Evolutionary conservation across 371 early-diverging fungal genomes (phyloP).

Genomic region (Choanephora cucurbitarum): DNA sequence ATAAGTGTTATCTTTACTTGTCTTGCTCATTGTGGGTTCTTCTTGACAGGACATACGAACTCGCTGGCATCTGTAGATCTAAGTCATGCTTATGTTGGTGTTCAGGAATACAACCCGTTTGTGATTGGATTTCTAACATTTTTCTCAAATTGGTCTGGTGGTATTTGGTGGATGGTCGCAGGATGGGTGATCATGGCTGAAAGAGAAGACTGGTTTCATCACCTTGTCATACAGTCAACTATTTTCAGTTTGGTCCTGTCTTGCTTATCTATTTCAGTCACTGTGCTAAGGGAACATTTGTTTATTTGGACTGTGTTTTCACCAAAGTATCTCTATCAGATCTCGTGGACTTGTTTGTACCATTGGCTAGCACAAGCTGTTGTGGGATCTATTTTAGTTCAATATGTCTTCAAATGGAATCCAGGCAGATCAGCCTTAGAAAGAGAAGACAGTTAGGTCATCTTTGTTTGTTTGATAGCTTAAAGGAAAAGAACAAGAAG

Average conservation of each 20-base stretch:
- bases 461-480: too few species aligned
- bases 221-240: constrained; percentile 44
- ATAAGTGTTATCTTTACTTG: constrained; percentile 24
- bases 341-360: constrained; percentile 63
- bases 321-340: constrained; percentile 79
- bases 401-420: constrained; percentile 6
- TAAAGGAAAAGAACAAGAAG: too few species aligned
- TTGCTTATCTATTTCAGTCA: constrained; percentile 64
- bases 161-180: constrained; percentile 69
- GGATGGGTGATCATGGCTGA: constrained; percentile 32
- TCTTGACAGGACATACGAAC: constrained; percentile 75
- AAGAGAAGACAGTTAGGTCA: neutral
- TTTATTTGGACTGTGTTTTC: constrained; percentile 90
- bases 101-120: constrained; percentile 61
- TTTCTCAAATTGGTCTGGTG: constrained; percentile 71
- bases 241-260: constrained; percentile 56
- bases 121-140: constrained; percentile 71
- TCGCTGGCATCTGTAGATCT: constrained; percentile 79
- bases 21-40: constrained; percentile 63
- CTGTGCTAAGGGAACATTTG: constrained; percentile 68
- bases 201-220: constrained; percentile 32
- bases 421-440: neutral
- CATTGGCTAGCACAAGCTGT: constrained; percentile 45
- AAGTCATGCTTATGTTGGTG: constrained; percentile 78
- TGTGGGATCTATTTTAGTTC: constrained; percentile 19